Evolutionary conservation across 1,139 yeast genomes (phyloP).

Genomic region (Suzukiozyma palmioleophila): DNA sequence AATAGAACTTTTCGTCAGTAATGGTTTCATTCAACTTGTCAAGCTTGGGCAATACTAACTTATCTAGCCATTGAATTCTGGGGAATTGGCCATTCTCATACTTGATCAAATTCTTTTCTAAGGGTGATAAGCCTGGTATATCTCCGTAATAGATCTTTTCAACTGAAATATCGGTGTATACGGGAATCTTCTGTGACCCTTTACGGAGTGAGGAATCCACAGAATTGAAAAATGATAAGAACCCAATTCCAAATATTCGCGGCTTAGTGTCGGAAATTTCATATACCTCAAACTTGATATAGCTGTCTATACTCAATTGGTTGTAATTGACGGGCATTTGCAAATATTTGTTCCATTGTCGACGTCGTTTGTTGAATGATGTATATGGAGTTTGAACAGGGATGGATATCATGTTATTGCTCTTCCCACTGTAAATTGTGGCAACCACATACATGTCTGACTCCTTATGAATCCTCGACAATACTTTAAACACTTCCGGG

Average conservation of each 20-base stretch:
- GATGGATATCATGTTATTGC: conserved; percentile 58
- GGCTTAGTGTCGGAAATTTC: conserved; percentile 56
- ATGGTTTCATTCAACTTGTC: conserved; percentile 35
- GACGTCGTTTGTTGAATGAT: conserved; percentile 45
- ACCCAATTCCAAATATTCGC: conserved; percentile 54
- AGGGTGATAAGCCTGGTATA: conserved; percentile 20
- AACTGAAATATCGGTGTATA: conserved; percentile 11
- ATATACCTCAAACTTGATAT: conserved; percentile 59
- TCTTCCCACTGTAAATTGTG: conserved; percentile 51
- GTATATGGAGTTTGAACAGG: conserved; percentile 67
- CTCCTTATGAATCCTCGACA: conserved; percentile 45
- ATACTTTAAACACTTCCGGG: conserved; percentile 47
- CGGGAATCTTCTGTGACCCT: conserved; percentile 37
- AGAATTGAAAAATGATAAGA: conserved; percentile 53
- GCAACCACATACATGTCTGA: conserved; percentile 64
- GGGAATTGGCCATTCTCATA: conserved; percentile 68
- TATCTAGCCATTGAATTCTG: conserved; percentile 72
- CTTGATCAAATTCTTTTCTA: conserved; percentile 54
- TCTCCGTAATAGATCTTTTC: conserved; percentile 19
- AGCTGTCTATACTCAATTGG: conserved; percentile 62
- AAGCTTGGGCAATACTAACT: conserved; percentile 52
- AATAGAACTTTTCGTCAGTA: conserved; percentile 30
- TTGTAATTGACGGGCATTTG: conserved; percentile 65
- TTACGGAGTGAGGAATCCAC: conserved; percentile 25
- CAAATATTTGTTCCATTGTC: conserved; percentile 56